A percentile compares a stretch with the other conserved stretches of the same genome.
Evolutionary conservation across 2,329 filamentous ascomycete species (phyloP).

Genomic region (Pestalotiopsis fici): DNA sequence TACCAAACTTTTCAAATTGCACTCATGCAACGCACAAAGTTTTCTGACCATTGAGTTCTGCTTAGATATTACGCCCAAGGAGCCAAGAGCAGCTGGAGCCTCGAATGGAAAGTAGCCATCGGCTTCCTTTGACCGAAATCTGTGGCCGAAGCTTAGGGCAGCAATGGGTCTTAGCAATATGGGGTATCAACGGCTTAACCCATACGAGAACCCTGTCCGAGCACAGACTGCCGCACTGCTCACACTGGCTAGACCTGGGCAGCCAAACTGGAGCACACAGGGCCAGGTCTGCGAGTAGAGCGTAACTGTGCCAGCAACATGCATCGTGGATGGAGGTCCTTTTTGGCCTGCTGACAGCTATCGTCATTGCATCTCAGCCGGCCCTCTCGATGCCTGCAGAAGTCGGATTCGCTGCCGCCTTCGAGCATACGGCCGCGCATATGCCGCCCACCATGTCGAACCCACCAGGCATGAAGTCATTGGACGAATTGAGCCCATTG

Average conservation of each 20-base stretch:
- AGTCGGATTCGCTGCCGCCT: neutral
- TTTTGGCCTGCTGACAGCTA: neutral
- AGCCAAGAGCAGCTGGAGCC: neutral
- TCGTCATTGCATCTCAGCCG: slow-evolving; percentile 1
- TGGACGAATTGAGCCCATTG: neutral
- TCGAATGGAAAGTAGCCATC: neutral
- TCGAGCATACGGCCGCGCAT: neutral
- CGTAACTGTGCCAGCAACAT: neutral
- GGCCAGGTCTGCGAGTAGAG: neutral
- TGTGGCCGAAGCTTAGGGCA: slow-evolving; percentile 1
- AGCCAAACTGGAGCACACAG: neutral
- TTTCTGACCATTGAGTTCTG: neutral
- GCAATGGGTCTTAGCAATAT: slow-evolving; percentile 3
- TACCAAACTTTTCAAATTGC: neutral
- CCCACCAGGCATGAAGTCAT: neutral
- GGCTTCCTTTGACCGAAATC: neutral
- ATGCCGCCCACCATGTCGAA: neutral
- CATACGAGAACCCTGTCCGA: neutral
- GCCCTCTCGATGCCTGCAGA: neutral
- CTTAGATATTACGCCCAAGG: neutral
- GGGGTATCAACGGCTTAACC: slow-evolving; percentile 7
- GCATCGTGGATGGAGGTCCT: neutral
- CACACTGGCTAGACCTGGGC: neutral
- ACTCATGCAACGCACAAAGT: neutral
- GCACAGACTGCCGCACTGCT: neutral